These are phyloP conservation scores for Zychaea mexicana DNA, from an alignment of 371 early-diverging fungal species.

Conservation along the genomic window DNA sequence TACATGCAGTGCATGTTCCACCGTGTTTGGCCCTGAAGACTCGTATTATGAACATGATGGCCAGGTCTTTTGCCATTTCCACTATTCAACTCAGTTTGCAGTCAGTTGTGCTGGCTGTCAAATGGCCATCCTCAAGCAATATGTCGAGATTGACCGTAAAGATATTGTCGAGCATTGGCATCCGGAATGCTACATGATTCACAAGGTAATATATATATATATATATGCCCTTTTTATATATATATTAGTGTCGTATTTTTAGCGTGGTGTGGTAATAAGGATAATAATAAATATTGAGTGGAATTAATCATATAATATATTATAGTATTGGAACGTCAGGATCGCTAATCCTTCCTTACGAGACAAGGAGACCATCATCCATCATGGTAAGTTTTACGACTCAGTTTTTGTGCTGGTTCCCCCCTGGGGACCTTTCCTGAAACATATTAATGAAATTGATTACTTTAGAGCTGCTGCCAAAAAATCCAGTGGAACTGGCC, in stretches of 20 bases:
- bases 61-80: conserved; percentile 91
- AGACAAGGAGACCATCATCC: conserved; percentile 10
- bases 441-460: not conserved
- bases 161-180: conserved; percentile 93
- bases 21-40: conserved; percentile 92
- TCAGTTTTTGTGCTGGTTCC: not conserved
- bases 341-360: conserved; percentile 25
- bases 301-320: no score
- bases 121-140: conserved; percentile 92
- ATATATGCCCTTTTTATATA: no score
- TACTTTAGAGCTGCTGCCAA: conserved; percentile 4
- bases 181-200: conserved; percentile 98
- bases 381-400: conserved; percentile 8
- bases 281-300: not conserved
- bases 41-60: conserved; percentile 94
- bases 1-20: conserved; percentile 90
- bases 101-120: conserved; percentile 88
- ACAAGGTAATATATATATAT: conserved; percentile 59
- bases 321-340: conserved; percentile 83
- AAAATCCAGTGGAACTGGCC: conserved; percentile 37
- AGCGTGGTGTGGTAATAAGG: not conserved
- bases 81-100: conserved; percentile 83
- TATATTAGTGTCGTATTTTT: no score
- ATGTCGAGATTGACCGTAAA: conserved; percentile 88
- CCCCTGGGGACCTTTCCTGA: not conserved